These are phyloP conservation scores for Bolboschoenoplectus hybrid DNA, from an alignment of 202 grass and related monocot genomes.

Conservation along the genomic window DNA sequence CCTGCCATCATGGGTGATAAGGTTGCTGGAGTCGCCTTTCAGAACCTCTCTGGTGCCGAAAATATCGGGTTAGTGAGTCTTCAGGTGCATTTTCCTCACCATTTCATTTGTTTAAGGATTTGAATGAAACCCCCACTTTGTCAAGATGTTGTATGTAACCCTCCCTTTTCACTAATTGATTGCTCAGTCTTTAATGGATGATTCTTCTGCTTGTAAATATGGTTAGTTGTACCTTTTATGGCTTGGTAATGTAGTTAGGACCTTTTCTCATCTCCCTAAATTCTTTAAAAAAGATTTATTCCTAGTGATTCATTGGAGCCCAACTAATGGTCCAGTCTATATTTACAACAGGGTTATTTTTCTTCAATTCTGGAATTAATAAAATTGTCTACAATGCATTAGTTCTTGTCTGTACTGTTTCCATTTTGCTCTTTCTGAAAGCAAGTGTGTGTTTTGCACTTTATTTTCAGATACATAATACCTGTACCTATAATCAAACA, in stretches of 20 bases:
- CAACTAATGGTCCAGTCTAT: not conserved
- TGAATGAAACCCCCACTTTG: not conserved
- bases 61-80: constrained; percentile 74
- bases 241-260: not conserved
- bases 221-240: not conserved
- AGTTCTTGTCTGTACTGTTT: not conserved
- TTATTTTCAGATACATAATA: constrained; percentile 85
- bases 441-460: not conserved
- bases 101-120: not conserved
- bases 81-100: constrained; percentile 16
- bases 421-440: constrained; percentile 2
- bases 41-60: constrained; percentile 95
- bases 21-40: constrained; percentile 96
- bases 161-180: not conserved
- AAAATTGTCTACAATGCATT: not conserved
- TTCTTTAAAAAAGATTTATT: not conserved
- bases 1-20: constrained; percentile 98
- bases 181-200: not conserved
- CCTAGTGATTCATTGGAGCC: not conserved
- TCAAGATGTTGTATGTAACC: not conserved
- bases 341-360: not conserved
- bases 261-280: not conserved
- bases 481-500: constrained; percentile 92
- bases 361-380: not conserved
- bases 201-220: not conserved